Base-by-base conservation (phyloP, 176 grass and related monocot species). In the Miscanthus lutarioriparius region DNA sequence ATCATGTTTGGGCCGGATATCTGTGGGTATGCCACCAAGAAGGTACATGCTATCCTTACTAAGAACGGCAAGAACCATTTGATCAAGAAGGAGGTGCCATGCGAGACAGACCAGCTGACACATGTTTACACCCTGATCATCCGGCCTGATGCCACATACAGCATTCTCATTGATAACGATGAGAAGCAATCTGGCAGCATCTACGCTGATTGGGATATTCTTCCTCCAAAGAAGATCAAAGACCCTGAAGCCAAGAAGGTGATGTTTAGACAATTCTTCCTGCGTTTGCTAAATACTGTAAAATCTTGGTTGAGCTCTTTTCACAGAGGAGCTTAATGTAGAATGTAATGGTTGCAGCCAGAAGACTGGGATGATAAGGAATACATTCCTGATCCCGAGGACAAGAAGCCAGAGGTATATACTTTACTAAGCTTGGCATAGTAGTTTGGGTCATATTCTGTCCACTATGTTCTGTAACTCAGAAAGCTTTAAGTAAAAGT, bases 1-100 rank as follows among this genome's bases (percentile, higher is more conserved):
- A 92, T 97, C 62, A 97, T 97, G 95, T 97, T 97, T 75, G 95
- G 95, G 36, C 92, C 92, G 51, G 95, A 97, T 83, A 94, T 97
- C 74, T 97, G 95, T 84, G 95, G 95, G 9, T 92, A 97, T 85
- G 91, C 72, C 88, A 97, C 92, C 58, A 97, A 94, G 79, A 98
- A 95, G 77, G 95, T 98, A 48, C 91, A 95, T 41, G 33, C 89
- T 39, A 95, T 95, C 66, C 79, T 98, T 67, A 86, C 91, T 6
- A 90, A 91, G 75, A 37, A 95, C 44, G 91, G 27, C 48, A 98
- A 92, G 78, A 98, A 91, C 77, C 89, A 95, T 85, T 69, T 98
- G 72, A 94, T 93, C 54, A 95, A 98, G 81, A 95, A 98, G 80
- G 95, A 98, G 16, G 92, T 93, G 51, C 88, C 91, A 27, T 98